phyloP scores from a whole-genome alignment of 129 eudicot genomes.

The Flaveria linearis region DNA sequence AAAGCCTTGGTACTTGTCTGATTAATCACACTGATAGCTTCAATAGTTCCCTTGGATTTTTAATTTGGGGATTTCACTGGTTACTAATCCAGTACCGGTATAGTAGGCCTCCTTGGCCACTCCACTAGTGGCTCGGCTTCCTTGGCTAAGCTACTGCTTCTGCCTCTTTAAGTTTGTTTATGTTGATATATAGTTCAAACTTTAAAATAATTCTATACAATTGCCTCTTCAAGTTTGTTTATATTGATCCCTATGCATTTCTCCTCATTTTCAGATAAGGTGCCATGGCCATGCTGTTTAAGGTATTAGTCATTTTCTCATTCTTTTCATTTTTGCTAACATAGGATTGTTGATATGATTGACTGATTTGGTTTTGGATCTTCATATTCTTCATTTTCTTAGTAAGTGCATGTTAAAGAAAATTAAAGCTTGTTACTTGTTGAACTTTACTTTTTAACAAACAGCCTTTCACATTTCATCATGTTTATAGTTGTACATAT shows the following conservation, averaged over 20 bases:
- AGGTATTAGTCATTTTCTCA: conserved; percentile 29
- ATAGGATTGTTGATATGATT: not conserved
- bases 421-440: not conserved
- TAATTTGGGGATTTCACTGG: too few relatives aligned
- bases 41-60: too few relatives aligned
- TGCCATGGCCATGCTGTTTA: conserved; percentile 46
- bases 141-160: too few relatives aligned
- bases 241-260: not conserved
- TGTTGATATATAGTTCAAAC: too few relatives aligned
- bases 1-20: too few relatives aligned
- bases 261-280: conserved; percentile 30
- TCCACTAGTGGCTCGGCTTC: too few relatives aligned
- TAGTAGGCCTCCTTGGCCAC: too few relatives aligned
- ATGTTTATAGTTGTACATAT: not conserved
- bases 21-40: too few relatives aligned
- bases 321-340: not conserved
- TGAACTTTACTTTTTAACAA: conserved; percentile 2
- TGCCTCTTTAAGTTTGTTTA: too few relatives aligned
- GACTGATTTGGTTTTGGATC: not conserved
- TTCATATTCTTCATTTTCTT: not conserved
- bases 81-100: too few relatives aligned
- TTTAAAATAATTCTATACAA: too few relatives aligned
- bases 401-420: not conserved
- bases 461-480: not conserved
- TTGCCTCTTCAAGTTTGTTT: too few relatives aligned